Base-by-base conservation (phyloP, 2,329 filamentous ascomycete genomes). In the Clonostachys chloroleuca region DNA sequence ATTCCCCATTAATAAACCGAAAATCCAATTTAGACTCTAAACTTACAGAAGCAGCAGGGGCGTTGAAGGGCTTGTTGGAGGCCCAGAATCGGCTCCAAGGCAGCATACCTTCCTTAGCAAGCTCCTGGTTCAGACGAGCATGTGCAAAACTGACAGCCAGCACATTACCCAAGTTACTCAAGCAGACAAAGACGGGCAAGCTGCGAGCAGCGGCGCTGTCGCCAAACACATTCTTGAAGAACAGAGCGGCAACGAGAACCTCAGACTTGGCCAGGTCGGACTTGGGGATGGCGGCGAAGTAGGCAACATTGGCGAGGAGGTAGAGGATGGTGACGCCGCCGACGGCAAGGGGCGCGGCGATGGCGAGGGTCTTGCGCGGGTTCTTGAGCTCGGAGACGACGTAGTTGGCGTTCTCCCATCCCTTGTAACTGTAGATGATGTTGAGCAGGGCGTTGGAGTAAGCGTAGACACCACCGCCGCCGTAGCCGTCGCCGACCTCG, bases 61-160 rank as follows among this genome's bases (percentile, higher is more conserved):
- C 76, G 47, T 83, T 81, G 51, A 83, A 85, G 0, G 85, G 86
- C 63, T 77, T 80, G 56, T 83, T 84, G 5, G 82, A 86, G 0
- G 84, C 84, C 80, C 81, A 88, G 59, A 89, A 78, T 3, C 73
- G 72, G 50, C 80, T 81, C 47, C 76, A 85, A 0, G 86, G 86
- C 13, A 89, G 57, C 6, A 89, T 67, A 0, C 84, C 84, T 56
- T 89, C 85, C 56, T 86, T 86, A 1, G 80, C 86, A 41, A 89
- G 69, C 60, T 88, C 84, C 52, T 84, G 80, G 53, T 81, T 83
- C 10, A 84, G 54, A 1, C 81, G 71, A 0, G 80, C 66, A 46
- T 83, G 78, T 0, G 78, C 73, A 53, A 84, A 84, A 49, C 73
- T 80, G 42, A 83, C 74, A 17, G 78, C 77, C 9, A 85, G 64